Evolutionary conservation across 768 basidiomycete genomes (phyloP).

Genomic region (Sarcomyxa edulis): DNA sequence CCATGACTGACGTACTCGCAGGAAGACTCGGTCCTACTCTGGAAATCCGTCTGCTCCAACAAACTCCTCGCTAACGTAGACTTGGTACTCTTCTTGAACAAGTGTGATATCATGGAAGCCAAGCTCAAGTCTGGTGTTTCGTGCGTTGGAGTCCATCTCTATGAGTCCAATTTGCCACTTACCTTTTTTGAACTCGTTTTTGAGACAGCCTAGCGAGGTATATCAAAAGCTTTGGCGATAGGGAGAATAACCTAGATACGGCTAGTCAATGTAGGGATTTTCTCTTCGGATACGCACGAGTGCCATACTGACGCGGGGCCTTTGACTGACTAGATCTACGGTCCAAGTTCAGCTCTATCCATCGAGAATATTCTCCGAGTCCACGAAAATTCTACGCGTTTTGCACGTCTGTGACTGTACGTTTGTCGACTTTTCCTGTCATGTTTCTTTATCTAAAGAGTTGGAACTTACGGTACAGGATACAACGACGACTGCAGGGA

Average conservation of each 20-base stretch:
- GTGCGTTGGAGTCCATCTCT: conserved; percentile 17
- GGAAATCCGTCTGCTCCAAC: conserved; percentile 83
- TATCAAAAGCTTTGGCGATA: conserved; percentile 67
- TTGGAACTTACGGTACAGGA: conserved; percentile 34
- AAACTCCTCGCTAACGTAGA: conserved; percentile 77
- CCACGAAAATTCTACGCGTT: conserved; percentile 77
- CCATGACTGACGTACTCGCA: no score
- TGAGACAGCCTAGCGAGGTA: conserved; percentile 51
- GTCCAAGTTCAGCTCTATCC: conserved; percentile 70
- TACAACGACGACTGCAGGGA: conserved; percentile 66
- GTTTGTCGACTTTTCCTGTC: conserved; percentile 10
- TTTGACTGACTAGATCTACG: conserved; percentile 47
- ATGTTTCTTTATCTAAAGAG: neutral
- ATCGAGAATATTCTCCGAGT: conserved; percentile 67
- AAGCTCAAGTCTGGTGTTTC: conserved; percentile 61
- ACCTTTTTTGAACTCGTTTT: neutral
- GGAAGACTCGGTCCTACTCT: conserved; percentile 87
- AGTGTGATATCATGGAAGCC: conserved; percentile 74
- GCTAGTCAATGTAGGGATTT: conserved; percentile 56
- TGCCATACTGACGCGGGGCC: conserved; percentile 1
- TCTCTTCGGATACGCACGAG: neutral
- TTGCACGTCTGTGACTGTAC: conserved; percentile 69
- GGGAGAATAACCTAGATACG: conserved; percentile 63
- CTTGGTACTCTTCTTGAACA: conserved; percentile 82
- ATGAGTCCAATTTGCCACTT: neutral